Base-by-base conservation (phyloP, 164 flowering plant genomes). In the Houttuynia cordata region DNA sequence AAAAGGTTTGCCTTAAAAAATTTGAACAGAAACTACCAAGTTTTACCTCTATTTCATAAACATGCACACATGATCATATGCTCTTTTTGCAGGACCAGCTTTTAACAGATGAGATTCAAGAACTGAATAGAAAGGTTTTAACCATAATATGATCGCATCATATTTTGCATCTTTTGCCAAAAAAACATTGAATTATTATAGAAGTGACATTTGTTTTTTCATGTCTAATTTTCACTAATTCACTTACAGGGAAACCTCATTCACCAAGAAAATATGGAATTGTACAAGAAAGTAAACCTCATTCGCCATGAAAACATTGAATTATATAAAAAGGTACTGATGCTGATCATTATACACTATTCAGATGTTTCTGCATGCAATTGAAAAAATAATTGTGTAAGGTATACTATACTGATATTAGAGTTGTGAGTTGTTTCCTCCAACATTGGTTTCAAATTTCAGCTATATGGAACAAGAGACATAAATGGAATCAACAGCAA, bases 201-300 rank as follows among this genome's bases (percentile, higher is more conserved):
- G n/a, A 45, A 7, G 49, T 45, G 2, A 10, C 14, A 17, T 45
- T 12, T 45, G 17, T 10, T 45, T 45, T 12, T 14, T 45, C 17
- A 12, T 45, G n/a, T 45, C 49, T 17, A 45, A 45, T 2, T 17
- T 45, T 17, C 17, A 12, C 49, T 12, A 10, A 2, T 10, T 12
- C 49, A 45, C 37, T 41, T 74, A 75, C 83, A 90, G 97, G 91
- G 87, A 25, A 75, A 75, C 67, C 81, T 77, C 62, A 73, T 90
- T 57, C 91, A 87, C 59, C 80, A 87, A 64, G 94, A 90, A 74
- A 83, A 87, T 67, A 68, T 81, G 70, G 90, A 85, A 66, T 73
- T 90, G 68, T 76, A 78, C 65, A 83, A 81, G 82, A 83, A 87
- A 82, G 84, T 85, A 79, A 76, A 74, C 71, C 67, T 74, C 62